Evolutionary conservation across 352 stramenopile genomes (phyloP).

Genomic region (Phytophthora palmivora): DNA sequence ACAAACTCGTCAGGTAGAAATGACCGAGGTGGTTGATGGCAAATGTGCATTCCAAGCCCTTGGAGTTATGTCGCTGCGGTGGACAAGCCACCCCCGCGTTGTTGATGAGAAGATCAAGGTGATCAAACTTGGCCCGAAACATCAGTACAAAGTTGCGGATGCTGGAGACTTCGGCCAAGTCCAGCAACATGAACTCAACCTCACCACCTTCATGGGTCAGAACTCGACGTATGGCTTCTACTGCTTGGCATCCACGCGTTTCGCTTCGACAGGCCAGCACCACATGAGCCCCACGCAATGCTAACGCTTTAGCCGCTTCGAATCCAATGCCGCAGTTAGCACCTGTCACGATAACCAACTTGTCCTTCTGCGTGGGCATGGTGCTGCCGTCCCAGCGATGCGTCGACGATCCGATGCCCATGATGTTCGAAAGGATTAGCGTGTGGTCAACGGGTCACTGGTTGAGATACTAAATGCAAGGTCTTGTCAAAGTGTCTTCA

Average conservation of each 20-base stretch:
- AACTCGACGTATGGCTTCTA: conserved; percentile 31
- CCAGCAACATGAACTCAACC: conserved; percentile 50
- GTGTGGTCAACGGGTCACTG: not conserved
- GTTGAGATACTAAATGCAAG: conserved; percentile 10
- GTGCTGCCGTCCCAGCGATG: conserved; percentile 26
- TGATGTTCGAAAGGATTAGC: conserved; percentile 13
- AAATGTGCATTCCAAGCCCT: conserved; percentile 50
- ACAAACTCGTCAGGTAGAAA: conserved; percentile 55
- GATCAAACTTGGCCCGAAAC: conserved; percentile 45
- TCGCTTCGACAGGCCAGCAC: conserved; percentile 78
- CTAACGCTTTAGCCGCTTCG: conserved; percentile 69
- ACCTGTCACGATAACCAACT: conserved; percentile 85
- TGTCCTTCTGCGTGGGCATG: conserved; percentile 51
- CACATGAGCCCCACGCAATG: conserved; percentile 62
- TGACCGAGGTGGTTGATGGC: conserved; percentile 61
- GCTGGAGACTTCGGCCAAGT: conserved; percentile 56
- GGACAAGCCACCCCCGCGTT: conserved; percentile 57
- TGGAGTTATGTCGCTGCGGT: conserved; percentile 29
- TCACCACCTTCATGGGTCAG: conserved; percentile 7
- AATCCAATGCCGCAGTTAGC: conserved; percentile 87
- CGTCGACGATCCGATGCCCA: conserved; percentile 20
- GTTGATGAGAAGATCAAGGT: conserved; percentile 73
- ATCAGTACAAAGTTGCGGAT: conserved; percentile 51
- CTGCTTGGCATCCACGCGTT: conserved; percentile 30
- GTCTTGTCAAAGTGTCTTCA: conserved; percentile 11